Conservation (phyloP, 208 protist genomes). For the Angomonas deanei region DNA sequence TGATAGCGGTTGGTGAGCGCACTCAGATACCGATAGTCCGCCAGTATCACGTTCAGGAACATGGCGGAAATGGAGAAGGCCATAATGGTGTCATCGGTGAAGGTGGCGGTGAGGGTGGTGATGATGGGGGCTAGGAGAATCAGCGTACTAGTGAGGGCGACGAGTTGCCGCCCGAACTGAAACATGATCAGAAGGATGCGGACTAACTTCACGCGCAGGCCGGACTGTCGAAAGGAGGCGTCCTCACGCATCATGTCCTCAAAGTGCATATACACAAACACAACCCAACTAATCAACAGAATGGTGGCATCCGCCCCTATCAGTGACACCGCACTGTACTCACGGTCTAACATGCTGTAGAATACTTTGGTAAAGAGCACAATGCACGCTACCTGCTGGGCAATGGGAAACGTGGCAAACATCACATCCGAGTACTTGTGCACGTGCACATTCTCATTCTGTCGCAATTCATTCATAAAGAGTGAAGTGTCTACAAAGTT, state of each 20-base stretch:
- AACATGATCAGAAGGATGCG: slow-evolving; percentile 6
- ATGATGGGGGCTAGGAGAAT: slow-evolving; percentile 75
- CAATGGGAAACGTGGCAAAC: slow-evolving; percentile 73
- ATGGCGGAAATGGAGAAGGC: slow-evolving; percentile 75
- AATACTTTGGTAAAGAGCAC: slow-evolving; percentile 82
- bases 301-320: slow-evolving; percentile 49
- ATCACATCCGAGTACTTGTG: slow-evolving; percentile 78
- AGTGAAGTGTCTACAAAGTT: slow-evolving; percentile 83
- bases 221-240: neutral
- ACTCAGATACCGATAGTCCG: slow-evolving; percentile 87
- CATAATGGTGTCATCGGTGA: slow-evolving; percentile 88
- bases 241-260: neutral
- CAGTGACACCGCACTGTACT: slow-evolving; percentile 32
- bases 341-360: slow-evolving; percentile 33
- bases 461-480: slow-evolving; percentile 73
- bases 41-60: slow-evolving; percentile 66
- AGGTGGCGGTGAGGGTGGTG: slow-evolving; percentile 78
- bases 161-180: slow-evolving; percentile 40
- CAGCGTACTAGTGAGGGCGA: slow-evolving; percentile 51
- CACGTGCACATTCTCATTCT: slow-evolving; percentile 72
- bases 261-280: slow-evolving; percentile 21
- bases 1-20: slow-evolving; percentile 57
- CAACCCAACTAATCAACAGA: slow-evolving; percentile 25
- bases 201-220: neutral
- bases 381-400: slow-evolving; percentile 84